Evolutionary conservation across 2,329 filamentous ascomycete genomes (phyloP).

Genomic region (Monosporascus cannonballus): DNA sequence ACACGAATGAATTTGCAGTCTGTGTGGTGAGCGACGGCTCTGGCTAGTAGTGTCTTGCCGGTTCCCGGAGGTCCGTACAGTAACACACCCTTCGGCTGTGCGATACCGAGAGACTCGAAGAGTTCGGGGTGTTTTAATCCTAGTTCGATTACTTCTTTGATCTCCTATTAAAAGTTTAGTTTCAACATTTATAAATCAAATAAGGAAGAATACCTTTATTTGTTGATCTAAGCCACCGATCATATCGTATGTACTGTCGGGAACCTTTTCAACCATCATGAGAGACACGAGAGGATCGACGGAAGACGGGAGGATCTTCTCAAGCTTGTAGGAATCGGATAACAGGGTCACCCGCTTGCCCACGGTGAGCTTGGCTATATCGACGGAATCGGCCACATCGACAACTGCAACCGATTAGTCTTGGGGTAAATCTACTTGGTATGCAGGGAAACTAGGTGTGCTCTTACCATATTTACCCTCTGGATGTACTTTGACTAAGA

Average conservation of each 20-base stretch:
- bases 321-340: slow-evolving; percentile 96
- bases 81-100: slow-evolving; percentile 94
- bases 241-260: slow-evolving; percentile 99
- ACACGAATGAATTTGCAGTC: slow-evolving; percentile 99
- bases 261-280: slow-evolving; percentile 99
- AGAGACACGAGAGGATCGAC: slow-evolving; percentile 97
- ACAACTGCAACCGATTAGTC: slow-evolving; percentile 59
- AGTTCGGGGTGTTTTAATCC: slow-evolving; percentile 97
- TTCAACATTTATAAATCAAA: no score
- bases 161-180: slow-evolving; percentile 47
- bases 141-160: slow-evolving; percentile 99
- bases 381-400: slow-evolving; percentile 89
- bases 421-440: not conserved
- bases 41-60: slow-evolving; percentile 89
- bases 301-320: slow-evolving; percentile 96
- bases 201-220: slow-evolving; percentile 63
- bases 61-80: slow-evolving; percentile 96
- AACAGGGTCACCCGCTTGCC: slow-evolving; percentile 96
- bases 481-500: slow-evolving; percentile 96
- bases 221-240: slow-evolving; percentile 98
- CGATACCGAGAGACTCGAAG: slow-evolving; percentile 98
- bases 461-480: slow-evolving; percentile 98
- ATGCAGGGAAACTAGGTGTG: not conserved
- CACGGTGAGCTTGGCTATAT: slow-evolving; percentile 90
- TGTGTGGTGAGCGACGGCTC: slow-evolving; percentile 95